Base-by-base conservation (phyloP, 495 filamentous ascomycete genomes). In the Cercophora samala region DNA sequence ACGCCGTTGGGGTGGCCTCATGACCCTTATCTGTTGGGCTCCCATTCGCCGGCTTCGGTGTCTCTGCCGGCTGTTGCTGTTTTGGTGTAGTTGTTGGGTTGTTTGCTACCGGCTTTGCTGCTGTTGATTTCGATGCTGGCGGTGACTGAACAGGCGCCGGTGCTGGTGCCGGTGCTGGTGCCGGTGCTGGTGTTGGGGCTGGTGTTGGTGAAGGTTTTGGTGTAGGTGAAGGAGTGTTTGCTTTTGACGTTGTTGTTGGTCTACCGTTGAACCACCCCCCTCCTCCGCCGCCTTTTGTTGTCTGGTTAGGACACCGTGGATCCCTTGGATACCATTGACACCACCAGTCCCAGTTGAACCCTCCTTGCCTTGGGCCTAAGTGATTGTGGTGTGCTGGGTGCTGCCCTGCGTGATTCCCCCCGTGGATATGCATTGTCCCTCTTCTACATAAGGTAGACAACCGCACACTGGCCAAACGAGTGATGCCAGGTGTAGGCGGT, bases 381-480 rank as follows among this genome's bases (percentile, higher is more conserved):
- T 56, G 17, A 56, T 56, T 15, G 53, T 56, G n/a, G 53, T 56
- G n/a, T 56, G 13, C 53, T 4, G 53, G 4, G 22, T 54, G 15
- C 4, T 15, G 6, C 15, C 17, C 19, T 4, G 4, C 51, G 52
- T 54, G 17, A 18, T 54, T 54, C 1, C 52, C 52, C 6, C 52
- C 19, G 15, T 23, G n/a, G 22, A 56, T 56, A 56, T 56, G 37
- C 37, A 46, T 46, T 46, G 37, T 56, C 53, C 53, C 53, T 56
- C 53, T 23, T 21, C 53, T 1, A n/a, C n/a, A n/a, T n/a, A n/a
- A n/a, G n/a, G n/a, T n/a, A 19, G 6, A 8, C n/a, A 56, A 56
- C n/a, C 53, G n/a, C 53, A 19, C 53, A 21, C 5, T 21, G 21
- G 24, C 25, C 58, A 24, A 56, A 60, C 0, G 58, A 60, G 58